phyloP scores from a whole-genome alignment of 805 yeast species.

The Sungouiozyma intestinalis region DNA sequence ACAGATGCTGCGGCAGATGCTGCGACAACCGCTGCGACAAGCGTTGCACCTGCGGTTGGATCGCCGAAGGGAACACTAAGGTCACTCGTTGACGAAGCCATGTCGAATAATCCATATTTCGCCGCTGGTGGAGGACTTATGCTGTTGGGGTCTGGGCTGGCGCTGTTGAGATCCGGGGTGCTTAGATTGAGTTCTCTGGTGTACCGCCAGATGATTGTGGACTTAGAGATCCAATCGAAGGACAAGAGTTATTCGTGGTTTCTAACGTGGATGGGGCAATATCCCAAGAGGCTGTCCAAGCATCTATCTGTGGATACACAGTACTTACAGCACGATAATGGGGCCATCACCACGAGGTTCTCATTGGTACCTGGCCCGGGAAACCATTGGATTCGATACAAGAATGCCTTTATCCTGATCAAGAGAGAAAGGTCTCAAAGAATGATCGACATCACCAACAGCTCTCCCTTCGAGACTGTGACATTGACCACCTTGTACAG shows the following conservation, averaged over 20 bases:
- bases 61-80: not conserved
- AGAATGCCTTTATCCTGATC: conserved; percentile 80
- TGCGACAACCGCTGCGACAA: no score
- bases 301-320: conserved; percentile 86
- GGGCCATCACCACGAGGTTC: conserved; percentile 78
- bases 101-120: conserved; percentile 80
- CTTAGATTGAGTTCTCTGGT: conserved; percentile 53
- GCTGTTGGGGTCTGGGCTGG: conserved; percentile 86
- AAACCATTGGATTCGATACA: conserved; percentile 73
- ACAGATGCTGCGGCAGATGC: no score
- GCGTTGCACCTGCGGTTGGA: no score
- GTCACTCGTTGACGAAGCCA: conserved; percentile 35
- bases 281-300: conserved; percentile 64
- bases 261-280: conserved; percentile 87
- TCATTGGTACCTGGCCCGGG: conserved; percentile 97
- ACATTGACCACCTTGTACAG: conserved; percentile 81
- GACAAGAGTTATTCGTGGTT: conserved; percentile 95
- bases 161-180: conserved; percentile 62
- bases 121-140: conserved; percentile 98
- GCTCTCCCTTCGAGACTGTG: conserved; percentile 95
- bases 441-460: conserved; percentile 77
- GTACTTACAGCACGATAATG: conserved; percentile 83
- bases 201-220: conserved; percentile 78
- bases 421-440: conserved; percentile 86
- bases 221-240: conserved; percentile 83